phyloP scores from a whole-genome alignment of 75 land plant genomes.

The Pinus tabuliformis region DNA sequence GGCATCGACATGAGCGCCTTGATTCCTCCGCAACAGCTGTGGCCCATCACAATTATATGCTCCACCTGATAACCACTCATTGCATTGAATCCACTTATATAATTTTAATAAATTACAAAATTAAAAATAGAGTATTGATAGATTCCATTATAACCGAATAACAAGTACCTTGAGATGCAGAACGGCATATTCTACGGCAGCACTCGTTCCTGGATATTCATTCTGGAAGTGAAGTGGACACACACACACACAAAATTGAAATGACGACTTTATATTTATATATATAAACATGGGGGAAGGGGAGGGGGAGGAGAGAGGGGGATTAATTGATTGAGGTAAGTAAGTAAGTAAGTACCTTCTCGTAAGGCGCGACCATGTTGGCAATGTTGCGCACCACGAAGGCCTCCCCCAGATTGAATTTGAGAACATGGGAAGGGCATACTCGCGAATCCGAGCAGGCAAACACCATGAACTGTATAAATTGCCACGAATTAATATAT shows the following conservation, averaged over 20 bases:
- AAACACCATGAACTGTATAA: constrained; percentile 67
- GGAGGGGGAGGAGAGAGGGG: too few relatives aligned
- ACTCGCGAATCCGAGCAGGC: constrained; percentile 97
- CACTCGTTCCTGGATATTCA: constrained; percentile 53
- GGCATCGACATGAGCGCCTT: constrained; percentile 75
- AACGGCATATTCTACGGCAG: constrained; percentile 94
- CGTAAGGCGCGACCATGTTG: constrained; percentile 82
- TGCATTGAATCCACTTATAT: background rate
- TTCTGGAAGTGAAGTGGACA: constrained; percentile 15
- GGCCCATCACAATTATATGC: constrained; percentile 80
- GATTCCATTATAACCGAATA: background rate
- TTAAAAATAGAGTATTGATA: background rate
- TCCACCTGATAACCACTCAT: constrained; percentile 36
- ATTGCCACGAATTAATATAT: background rate
- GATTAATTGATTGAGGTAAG: too few relatives aligned
- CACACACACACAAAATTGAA: background rate
- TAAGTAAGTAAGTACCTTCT: constrained; percentile 38
- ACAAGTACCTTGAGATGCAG: constrained; percentile 75
- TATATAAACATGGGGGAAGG: too few relatives aligned
- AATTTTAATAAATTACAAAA: too few relatives aligned
- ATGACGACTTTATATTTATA: background rate
- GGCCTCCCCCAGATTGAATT: constrained; percentile 86
- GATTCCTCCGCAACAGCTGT: constrained; percentile 92
- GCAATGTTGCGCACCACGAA: constrained; percentile 92
- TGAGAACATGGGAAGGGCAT: constrained; percentile 75